Percentiles rank a stretch among this genome's conserved stretches.
phyloP scores from a whole-genome alignment of 2,329 filamentous ascomycete species.

The Trichoderma hamatum region DNA sequence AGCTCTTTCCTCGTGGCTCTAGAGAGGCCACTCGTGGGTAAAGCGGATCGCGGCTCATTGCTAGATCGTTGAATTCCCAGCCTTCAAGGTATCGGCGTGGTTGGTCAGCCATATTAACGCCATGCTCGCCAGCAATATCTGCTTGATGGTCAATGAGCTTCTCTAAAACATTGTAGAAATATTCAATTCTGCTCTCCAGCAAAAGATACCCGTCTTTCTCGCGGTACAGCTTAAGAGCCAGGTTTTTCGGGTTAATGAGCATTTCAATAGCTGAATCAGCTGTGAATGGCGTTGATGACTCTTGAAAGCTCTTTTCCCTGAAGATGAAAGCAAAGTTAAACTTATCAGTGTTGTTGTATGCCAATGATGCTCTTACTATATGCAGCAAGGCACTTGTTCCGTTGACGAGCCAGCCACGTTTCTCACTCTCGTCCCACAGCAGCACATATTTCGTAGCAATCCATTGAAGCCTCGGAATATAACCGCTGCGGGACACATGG shows the following conservation, averaged over 20 bases:
- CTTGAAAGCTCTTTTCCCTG: background rate
- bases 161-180: slow-evolving; percentile 31
- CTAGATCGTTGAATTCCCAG: slow-evolving; percentile 38
- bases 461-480: slow-evolving; percentile 24
- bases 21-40: slow-evolving; percentile 32
- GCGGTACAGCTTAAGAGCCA: background rate
- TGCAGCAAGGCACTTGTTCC: slow-evolving; percentile 35
- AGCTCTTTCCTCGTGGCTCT: slow-evolving; percentile 25
- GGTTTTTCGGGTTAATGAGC: background rate
- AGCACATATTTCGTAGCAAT: slow-evolving; percentile 31
- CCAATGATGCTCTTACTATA: slow-evolving; percentile 7
- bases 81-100: slow-evolving; percentile 35
- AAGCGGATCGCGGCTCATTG: slow-evolving; percentile 27
- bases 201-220: slow-evolving; percentile 20
- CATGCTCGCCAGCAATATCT: slow-evolving; percentile 14
- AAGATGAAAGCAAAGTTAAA: background rate
- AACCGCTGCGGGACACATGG: background rate
- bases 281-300: background rate
- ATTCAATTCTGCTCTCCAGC: slow-evolving; percentile 23
- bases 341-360: background rate
- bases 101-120: slow-evolving; percentile 13
- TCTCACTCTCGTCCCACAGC: slow-evolving; percentile 36
- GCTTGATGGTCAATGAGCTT: slow-evolving; percentile 35
- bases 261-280: background rate
- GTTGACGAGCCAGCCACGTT: slow-evolving; percentile 38